Conservation (phyloP, 2,329 filamentous ascomycete species). For the Diaporthe helianthi region DNA sequence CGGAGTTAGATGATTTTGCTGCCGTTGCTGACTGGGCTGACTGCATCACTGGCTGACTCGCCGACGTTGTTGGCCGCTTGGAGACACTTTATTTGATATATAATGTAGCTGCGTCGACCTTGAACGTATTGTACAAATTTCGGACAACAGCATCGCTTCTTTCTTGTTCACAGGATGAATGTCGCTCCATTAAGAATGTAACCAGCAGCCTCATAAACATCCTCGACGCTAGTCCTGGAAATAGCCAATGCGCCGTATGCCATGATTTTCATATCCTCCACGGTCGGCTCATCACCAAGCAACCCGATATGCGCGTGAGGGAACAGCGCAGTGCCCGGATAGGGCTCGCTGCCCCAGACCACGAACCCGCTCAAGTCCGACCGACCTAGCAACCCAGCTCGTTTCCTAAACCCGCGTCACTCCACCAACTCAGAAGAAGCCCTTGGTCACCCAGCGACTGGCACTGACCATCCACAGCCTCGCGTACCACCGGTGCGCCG, state of each 20-base stretch:
- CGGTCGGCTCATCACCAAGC: background rate
- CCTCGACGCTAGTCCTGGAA: background rate
- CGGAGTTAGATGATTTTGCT: background rate
- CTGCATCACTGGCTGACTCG: background rate
- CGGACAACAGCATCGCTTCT: background rate
- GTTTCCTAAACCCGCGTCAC: background rate
- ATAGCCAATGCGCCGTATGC: background rate
- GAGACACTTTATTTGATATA: background rate
- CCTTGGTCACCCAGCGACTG: constrained; percentile 44
- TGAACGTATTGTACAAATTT: constrained; percentile 3
- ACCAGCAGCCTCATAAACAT: background rate
- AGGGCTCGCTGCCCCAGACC: background rate
- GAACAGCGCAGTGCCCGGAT: background rate
- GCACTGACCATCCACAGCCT: constrained; percentile 49
- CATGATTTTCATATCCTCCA: background rate
- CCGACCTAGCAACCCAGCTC: constrained; percentile 32
- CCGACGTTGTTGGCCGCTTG: background rate
- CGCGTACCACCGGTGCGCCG: constrained; percentile 50
- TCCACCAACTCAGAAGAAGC: constrained; percentile 9
- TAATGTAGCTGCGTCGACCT: background rate
- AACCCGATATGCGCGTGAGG: background rate
- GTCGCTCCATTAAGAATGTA: background rate
- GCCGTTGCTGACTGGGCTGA: background rate
- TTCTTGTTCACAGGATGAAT: background rate
- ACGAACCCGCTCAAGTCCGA: background rate